Percentiles rank a stretch among this genome's conserved stretches.
Evolutionary conservation across 768 basidiomycete species (phyloP).

Genomic region (Termitomyces sp.): DNA sequence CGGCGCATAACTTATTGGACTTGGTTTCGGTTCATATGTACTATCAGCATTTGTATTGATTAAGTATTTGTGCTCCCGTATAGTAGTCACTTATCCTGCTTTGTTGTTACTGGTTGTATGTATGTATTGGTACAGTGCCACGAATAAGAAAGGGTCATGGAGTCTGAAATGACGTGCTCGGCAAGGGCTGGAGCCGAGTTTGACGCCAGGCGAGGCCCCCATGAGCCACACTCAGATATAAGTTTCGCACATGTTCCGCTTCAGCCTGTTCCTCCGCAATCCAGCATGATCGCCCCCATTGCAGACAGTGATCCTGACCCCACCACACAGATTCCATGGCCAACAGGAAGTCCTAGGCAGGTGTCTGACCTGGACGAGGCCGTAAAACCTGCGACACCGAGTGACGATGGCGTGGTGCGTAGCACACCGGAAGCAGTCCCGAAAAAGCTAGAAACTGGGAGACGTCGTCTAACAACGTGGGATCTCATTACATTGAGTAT

Average conservation of each 20-base stretch:
- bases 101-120: conserved; percentile 16
- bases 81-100: conserved; percentile 7
- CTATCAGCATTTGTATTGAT: conserved; percentile 17
- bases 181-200: conserved; percentile 16
- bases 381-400: conserved; percentile 1
- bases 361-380: conserved; percentile 9
- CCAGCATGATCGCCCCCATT: conserved; percentile 56
- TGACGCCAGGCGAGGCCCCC: conserved; percentile 4
- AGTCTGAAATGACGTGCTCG: conserved; percentile 1
- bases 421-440: conserved; percentile 9
- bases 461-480: conserved; percentile 49
- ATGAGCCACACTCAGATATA: conserved; percentile 10
- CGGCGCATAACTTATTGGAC: conserved; percentile 29
- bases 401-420: conserved; percentile 9
- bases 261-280: conserved; percentile 13
- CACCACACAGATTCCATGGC: conserved; percentile 79
- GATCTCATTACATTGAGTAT: conserved; percentile 78
- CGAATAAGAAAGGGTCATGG: conserved; percentile 1
- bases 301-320: conserved; percentile 63
- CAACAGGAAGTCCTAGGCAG: conserved; percentile 33
- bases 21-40: conserved; percentile 19
- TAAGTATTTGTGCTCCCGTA: conserved; percentile 7
- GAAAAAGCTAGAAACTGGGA: conserved; percentile 22
- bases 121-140: conserved; percentile 4
- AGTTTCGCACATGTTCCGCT: conserved; percentile 15